A percentile compares a stretch with the other conserved stretches of the same genome.
Evolutionary conservation across 192 early-diverging fungal genomes (phyloP).

Genomic region (Coemansia guatemalensis): DNA sequence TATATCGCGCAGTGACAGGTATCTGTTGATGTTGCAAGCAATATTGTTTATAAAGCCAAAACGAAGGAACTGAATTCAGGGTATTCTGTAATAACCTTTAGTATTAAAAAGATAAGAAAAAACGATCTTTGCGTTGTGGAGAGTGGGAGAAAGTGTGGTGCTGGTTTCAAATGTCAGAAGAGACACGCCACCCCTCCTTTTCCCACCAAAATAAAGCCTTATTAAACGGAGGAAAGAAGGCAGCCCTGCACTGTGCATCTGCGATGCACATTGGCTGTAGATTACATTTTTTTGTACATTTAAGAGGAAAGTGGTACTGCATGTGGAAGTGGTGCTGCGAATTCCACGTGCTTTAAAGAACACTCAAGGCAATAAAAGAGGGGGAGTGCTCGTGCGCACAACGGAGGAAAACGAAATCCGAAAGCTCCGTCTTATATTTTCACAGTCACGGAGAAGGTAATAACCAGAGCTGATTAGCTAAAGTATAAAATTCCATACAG

Average conservation of each 20-base stretch:
- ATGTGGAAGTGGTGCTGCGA: background rate
- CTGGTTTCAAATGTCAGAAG: background rate
- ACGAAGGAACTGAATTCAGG: background rate
- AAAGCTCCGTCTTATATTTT: background rate
- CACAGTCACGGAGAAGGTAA: background rate
- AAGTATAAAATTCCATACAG: too few species aligned
- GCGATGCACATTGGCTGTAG: background rate
- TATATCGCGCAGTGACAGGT: background rate
- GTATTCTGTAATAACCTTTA: background rate
- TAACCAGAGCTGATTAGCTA: background rate
- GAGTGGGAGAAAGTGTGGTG: background rate
- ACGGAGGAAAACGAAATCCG: background rate
- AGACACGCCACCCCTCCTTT: background rate
- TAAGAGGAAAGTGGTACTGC: too few species aligned
- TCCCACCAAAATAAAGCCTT: too few species aligned
- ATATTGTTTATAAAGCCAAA: background rate
- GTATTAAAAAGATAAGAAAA: background rate
- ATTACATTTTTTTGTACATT: too few species aligned
- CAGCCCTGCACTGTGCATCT: background rate
- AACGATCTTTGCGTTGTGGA: background rate
- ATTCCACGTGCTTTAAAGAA: background rate
- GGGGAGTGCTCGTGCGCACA: too few species aligned
- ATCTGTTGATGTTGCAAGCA: background rate
- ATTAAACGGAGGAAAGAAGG: too few species aligned
- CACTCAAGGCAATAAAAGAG: background rate